Evolutionary conservation across 768 basidiomycete genomes (phyloP), one percentile per base, ranked within the genome.

Genomic region (Cystobasidium tubakii): DNA sequence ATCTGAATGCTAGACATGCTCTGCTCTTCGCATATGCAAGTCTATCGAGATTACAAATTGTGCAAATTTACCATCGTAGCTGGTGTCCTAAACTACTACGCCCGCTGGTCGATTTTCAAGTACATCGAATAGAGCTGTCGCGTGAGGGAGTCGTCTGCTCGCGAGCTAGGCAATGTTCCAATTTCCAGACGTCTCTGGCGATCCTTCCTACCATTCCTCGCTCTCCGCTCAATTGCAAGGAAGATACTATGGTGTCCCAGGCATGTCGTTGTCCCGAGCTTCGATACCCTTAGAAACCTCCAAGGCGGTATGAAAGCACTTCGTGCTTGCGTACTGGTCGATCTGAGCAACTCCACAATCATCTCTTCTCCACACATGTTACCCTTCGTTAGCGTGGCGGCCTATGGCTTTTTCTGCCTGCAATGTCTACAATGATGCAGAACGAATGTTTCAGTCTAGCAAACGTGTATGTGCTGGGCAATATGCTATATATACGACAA

Each of bases 181-280:
- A 6, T 50, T 50, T 50, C 46, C 21, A 3, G 15, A 50, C 12
- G 10, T 3, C 12, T 15, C 46, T 50, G n/a, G 46, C 21, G n/a
- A 19, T 50, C 21, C 46, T 23, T 31, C 21, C 57, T 34, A 4
- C 29, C 21, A 6, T 31, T 15, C 27, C 33, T 29, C 25, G 6
- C 57, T 60, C 57, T 25, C 57, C 4, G 33, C 29, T 29, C 29
- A 6, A 54, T 7, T 25, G 57, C 57, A 34, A 60, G 21, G 57
- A 60, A 60, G 57, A 60, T 60, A 60, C 15, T 60, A 27, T 29
- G 57, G 57, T 60, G 13, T 60, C 57, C 29, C 57, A 60, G 33
- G 46, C 46, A 60, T 29, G 25, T 60, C 57, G 57, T 60, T 34
- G 57, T 60, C 57, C 57, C 57, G 57, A 60, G 57, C 57, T 60